Evolutionary conservation across 345 rosid species (phyloP).

Genomic region (Bruguiera parviflora): DNA sequence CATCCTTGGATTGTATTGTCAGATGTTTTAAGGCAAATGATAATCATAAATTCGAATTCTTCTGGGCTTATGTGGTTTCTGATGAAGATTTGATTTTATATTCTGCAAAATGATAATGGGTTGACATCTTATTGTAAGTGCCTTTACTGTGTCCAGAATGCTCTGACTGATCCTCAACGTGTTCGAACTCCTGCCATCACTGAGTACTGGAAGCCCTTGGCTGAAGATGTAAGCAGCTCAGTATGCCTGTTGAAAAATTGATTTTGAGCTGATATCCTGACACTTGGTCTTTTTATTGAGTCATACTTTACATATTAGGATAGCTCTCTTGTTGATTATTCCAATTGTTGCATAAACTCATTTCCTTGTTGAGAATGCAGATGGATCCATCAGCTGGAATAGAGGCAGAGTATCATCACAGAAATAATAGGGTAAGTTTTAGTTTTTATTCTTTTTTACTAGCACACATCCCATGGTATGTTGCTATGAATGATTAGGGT

Average conservation of each 20-base stretch:
- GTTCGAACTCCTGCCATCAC: slow-evolving; percentile 81
- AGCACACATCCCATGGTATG: neutral
- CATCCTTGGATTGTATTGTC: no score
- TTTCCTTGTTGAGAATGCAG: slow-evolving; percentile 38
- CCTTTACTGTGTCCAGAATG: slow-evolving; percentile 55
- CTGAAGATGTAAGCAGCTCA: slow-evolving; percentile 76
- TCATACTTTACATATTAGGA: neutral
- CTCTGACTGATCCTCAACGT: slow-evolving; percentile 82
- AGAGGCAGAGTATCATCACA: slow-evolving; percentile 91
- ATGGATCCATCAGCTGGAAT: slow-evolving; percentile 95
- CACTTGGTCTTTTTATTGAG: neutral
- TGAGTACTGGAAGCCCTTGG: slow-evolving; percentile 95
- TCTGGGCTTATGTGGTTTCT: no score
- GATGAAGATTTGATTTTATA: no score
- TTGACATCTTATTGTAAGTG: slow-evolving; percentile 4
- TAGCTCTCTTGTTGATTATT: slow-evolving; percentile 1
- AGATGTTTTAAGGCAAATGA: no score
- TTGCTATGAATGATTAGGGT: neutral
- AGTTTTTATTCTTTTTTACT: neutral
- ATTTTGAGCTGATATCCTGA: neutral
- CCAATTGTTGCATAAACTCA: slow-evolving; percentile 5
- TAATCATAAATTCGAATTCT: no score
- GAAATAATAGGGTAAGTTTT: slow-evolving; percentile 66
- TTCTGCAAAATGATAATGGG: no score
- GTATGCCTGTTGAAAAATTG: neutral